Conservation (phyloP, 495 filamentous ascomycete genomes). For the Xylaria curta region DNA sequence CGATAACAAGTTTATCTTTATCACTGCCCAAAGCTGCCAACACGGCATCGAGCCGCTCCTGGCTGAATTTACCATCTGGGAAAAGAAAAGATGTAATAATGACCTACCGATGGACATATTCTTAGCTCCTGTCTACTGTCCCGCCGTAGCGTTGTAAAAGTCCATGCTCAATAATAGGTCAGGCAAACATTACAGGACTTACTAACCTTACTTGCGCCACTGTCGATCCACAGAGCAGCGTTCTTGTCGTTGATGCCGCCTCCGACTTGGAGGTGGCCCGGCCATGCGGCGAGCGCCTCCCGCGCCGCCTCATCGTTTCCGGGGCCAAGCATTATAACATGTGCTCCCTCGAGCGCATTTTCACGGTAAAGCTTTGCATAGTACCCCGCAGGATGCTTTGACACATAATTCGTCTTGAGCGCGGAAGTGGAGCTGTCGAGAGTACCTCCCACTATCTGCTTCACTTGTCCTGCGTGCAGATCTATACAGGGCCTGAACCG, state of each 20-base stretch:
- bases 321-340: conserved; percentile 95
- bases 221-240: conserved; percentile 82
- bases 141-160: neutral
- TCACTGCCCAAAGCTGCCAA: conserved; percentile 73
- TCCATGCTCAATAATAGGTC: neutral
- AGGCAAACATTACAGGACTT: neutral
- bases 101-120: conserved; percentile 62
- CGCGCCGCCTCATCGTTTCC: conserved; percentile 81
- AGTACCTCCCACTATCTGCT: conserved; percentile 97
- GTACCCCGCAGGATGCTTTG: conserved; percentile 76
- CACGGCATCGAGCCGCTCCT: conserved; percentile 72
- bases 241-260: conserved; percentile 89
- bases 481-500: conserved; percentile 96
- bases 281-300: conserved; percentile 80
- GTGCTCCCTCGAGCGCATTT: conserved; percentile 74
- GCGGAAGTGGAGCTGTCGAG: conserved; percentile 68
- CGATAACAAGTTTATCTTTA: conserved; percentile 85
- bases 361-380: conserved; percentile 81
- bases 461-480: conserved; percentile 92
- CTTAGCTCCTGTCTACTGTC: conserved; percentile 1
- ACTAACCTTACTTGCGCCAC: conserved; percentile 87
- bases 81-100: conserved; percentile 85
- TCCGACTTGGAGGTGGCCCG: conserved; percentile 79
- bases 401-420: conserved; percentile 90
- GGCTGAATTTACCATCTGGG: conserved; percentile 79